Evolutionary conservation across 2,329 filamentous ascomycete species (phyloP), one percentile per base, ranked within the genome.

Genomic region (Dactylellina sp.): DNA sequence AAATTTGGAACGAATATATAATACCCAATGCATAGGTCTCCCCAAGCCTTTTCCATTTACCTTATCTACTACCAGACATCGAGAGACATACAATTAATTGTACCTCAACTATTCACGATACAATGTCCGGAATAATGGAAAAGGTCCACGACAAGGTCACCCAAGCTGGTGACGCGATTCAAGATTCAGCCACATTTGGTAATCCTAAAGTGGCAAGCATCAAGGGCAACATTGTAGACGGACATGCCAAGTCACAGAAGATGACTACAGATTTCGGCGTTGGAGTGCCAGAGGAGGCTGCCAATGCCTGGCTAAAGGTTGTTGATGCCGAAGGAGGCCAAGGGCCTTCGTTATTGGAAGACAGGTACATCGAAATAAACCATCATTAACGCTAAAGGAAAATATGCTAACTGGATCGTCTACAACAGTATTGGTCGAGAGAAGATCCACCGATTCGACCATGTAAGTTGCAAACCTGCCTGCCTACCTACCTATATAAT

Each of bases 231-330:
- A 89, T 83, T 2, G 85, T 87, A 62, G 84, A 91, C 79, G 84
- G 87, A 1, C 82, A 85, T 47, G 81, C 85, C 55, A 84, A 87
- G 12, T 50, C 61, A 39, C 83, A 85, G 32, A 84, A 86, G 40
- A 87, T 93, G 76, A 94, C 91, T 0, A 89, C 89, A 53, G 92
- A 96, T 78, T 91, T 86, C 81, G 92, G 92, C 20, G 87, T 89
- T 25, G 91, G 89, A 81, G 86, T 92, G 78, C 82, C 83, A 44
- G 89, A 89, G 78, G 89, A 89, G 0, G 47, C 60, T 35, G 12
- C 60, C 18, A 92, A 96, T 78, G 86, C 93, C 79, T 95, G 91
- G 91, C 83, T 96, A 61, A 87, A 86, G 59, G 84, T 89, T 3
- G 85, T 83, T 24, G 88, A 82, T 37, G 85, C 91, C 50, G 83